Percentiles rank a stretch among this genome's conserved stretches.
phyloP scores from a whole-genome alignment of 257 asterid species.

The Fraxinus excelsior region DNA sequence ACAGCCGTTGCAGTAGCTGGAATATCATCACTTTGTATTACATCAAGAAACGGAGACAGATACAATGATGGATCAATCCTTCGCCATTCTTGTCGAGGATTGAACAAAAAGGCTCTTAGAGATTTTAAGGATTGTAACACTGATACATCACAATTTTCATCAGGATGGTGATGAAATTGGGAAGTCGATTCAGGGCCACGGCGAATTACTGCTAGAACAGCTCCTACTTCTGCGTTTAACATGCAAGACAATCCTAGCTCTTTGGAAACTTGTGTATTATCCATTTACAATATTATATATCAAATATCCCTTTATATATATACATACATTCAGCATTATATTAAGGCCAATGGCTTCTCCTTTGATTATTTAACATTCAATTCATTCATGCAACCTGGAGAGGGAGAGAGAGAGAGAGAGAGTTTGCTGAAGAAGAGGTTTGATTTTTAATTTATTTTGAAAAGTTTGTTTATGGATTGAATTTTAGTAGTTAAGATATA shows the following conservation, averaged over 20 bases:
- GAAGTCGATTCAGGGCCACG: slow-evolving; percentile 53
- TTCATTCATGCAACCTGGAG: neutral
- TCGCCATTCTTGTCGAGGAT: slow-evolving; percentile 82
- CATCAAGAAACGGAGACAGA: slow-evolving; percentile 79
- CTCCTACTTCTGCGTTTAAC: slow-evolving; percentile 89
- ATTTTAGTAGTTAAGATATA: slow-evolving; percentile 32
- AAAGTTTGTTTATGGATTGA: neutral
- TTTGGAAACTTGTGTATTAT: slow-evolving; percentile 20
- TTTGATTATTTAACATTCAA: no score
- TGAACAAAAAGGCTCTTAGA: slow-evolving; percentile 68
- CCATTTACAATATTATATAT: neutral
- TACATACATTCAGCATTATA: neutral
- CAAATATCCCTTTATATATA: neutral
- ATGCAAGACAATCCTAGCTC: slow-evolving; percentile 86
- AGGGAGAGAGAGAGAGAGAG: neutral
- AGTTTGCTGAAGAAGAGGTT: slow-evolving; percentile 39
- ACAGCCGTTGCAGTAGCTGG: slow-evolving; percentile 80
- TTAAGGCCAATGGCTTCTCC: neutral
- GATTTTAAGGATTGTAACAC: slow-evolving; percentile 68
- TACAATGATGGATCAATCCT: slow-evolving; percentile 64
- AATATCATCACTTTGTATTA: slow-evolving; percentile 73
- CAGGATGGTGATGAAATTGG: slow-evolving; percentile 55
- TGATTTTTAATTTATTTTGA: neutral
- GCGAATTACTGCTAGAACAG: slow-evolving; percentile 81
- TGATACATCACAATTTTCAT: slow-evolving; percentile 52